These are phyloP conservation scores for Puya raimondii DNA, from an alignment of 176 grass and related monocot genomes.

Conservation along the genomic window DNA sequence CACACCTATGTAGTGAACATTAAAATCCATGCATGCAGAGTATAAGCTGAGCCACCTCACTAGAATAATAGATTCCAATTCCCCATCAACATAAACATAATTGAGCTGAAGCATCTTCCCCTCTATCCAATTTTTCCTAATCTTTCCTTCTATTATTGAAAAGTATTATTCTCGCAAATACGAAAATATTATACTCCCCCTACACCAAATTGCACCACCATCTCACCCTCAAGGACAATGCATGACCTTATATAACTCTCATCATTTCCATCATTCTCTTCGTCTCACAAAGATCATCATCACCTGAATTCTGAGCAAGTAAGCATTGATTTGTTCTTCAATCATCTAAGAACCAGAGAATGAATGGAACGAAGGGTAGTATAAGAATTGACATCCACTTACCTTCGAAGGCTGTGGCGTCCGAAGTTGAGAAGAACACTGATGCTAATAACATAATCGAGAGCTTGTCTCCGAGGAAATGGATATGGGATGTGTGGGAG, in stretches of 20 bases:
- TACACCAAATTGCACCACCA: conserved; percentile 35
- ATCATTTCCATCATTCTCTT: conserved; percentile 22
- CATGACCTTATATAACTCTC: conserved; percentile 37
- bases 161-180: conserved; percentile 33
- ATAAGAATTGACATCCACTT: conserved; percentile 51
- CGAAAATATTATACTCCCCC: conserved; percentile 24
- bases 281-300: conserved; percentile 22
- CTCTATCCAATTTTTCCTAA: conserved; percentile 23
- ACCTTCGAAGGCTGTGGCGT: conserved; percentile 19
- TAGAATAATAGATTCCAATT: conserved; percentile 37
- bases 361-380: conserved; percentile 75
- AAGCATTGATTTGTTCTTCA: conserved; percentile 6
- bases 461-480: conserved; percentile 36
- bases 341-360: conserved; percentile 28
- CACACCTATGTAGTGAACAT: neutral
- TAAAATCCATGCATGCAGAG: conserved; percentile 11
- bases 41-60: conserved; percentile 9
- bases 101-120: conserved; percentile 53
- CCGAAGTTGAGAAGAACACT: conserved; percentile 30
- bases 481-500: conserved; percentile 57
- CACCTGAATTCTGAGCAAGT: neutral
- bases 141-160: conserved; percentile 31
- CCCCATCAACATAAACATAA: conserved; percentile 51
- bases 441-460: neutral
- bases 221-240: conserved; percentile 3